A percentile compares a stretch with the other conserved stretches of the same genome.
phyloP scores from a whole-genome alignment of 768 basidiomycete species.

The Leccinellum albellum region DNA sequence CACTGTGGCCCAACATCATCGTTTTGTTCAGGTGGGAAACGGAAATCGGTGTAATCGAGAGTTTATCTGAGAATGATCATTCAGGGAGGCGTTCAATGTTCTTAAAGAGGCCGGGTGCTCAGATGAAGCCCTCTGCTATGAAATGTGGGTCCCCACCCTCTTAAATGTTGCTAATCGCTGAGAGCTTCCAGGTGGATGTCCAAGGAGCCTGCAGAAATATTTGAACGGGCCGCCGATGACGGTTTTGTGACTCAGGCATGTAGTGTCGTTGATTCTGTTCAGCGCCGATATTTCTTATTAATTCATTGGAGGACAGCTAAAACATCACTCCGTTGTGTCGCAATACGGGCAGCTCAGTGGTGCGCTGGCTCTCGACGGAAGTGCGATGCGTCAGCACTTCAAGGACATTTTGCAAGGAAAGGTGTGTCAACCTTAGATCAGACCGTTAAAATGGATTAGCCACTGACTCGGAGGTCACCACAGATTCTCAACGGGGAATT shows the following conservation, averaged over 20 bases:
- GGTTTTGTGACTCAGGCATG: slow-evolving; percentile 56
- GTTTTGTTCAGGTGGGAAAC: slow-evolving; percentile 48
- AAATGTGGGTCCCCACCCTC: slow-evolving; percentile 43
- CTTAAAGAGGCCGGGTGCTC: slow-evolving; percentile 64
- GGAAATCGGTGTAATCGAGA: background rate
- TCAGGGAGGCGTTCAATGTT: slow-evolving; percentile 56
- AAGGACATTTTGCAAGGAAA: slow-evolving; percentile 56
- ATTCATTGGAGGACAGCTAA: slow-evolving; percentile 37
- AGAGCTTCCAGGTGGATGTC: slow-evolving; percentile 57
- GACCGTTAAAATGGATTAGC: background rate
- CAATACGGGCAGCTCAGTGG: slow-evolving; percentile 62
- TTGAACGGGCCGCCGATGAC: slow-evolving; percentile 64
- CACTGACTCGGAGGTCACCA: background rate
- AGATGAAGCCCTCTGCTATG: slow-evolving; percentile 63
- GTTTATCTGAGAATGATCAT: background rate
- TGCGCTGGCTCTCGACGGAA: slow-evolving; percentile 52
- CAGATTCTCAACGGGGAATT: slow-evolving; percentile 61
- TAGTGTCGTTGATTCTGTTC: background rate
- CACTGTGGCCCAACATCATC: slow-evolving; percentile 65
- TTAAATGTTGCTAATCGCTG: background rate
- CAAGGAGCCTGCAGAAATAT: slow-evolving; percentile 66
- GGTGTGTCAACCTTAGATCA: slow-evolving; percentile 26
- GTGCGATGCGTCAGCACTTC: slow-evolving; percentile 48
- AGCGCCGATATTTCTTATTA: background rate
- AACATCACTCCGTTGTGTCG: slow-evolving; percentile 58